Base-by-base conservation (phyloP, 805 yeast genomes). In the Kodamaea neixiangensis region DNA sequence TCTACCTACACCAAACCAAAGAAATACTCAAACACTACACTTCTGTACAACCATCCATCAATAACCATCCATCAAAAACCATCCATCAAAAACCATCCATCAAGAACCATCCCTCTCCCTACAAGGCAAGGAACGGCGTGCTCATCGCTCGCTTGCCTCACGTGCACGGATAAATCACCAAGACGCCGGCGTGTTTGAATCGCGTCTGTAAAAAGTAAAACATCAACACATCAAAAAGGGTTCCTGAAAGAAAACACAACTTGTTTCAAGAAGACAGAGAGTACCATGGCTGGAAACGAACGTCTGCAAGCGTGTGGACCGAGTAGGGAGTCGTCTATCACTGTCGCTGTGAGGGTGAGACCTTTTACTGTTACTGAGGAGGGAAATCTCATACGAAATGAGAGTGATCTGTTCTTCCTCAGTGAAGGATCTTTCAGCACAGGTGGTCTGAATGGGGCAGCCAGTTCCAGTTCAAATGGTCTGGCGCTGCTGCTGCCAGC, bases 341-440 rank as follows among this genome's bases (percentile, higher is more conserved):
- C 81, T 3, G 94, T 87, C 10, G 86, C 89, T 1, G 92, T 90
- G 1, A 72, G 97, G 41, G 91, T 90, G 6, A 73, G 97, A 50
- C 97, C 97, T 1, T 89, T 90, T 70, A 88, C 93, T 0, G 58
- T 62, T 1, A 50, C 63, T 0, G 96, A 90, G 66, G 59, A 64
- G n/a, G 59, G 71, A 14, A 79, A 75, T 47, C 68, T 85, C 37
- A 69, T 79, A 1, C 67, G 66, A 40, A 61, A 68, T 18, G 69
- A 73, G 10, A 68, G 67, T 19, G 75, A 73, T 43, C 62, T 62
- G 34, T 57, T 73, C 18, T 80, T 82, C 54, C 66, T 76, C 7
- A 82, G 86, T 1, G 85, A 80, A 56, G 87, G 85, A 2, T 76
- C 83, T 7, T 68, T 82, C 18, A 51, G 38, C 7, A 15, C 41